These are phyloP conservation scores for Domatiomyces globalis DNA, from an alignment of 2,329 filamentous ascomycete genomes.

Conservation along the genomic window DNA sequence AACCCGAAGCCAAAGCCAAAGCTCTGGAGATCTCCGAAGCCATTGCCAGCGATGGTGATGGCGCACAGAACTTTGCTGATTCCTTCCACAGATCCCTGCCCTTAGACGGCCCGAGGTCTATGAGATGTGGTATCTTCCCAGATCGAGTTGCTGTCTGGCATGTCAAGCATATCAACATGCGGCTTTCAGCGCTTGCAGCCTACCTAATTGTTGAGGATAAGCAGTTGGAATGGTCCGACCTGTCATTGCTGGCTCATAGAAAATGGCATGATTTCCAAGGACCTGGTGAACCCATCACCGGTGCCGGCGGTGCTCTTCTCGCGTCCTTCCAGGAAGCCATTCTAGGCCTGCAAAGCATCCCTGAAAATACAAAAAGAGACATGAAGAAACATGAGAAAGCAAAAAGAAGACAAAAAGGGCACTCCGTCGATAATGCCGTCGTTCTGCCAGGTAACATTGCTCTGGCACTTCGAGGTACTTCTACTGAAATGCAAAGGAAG, in stretches of 20 bases:
- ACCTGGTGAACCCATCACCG: constrained; percentile 40
- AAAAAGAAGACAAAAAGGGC: constrained; percentile 23
- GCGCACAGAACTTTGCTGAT: constrained; percentile 27
- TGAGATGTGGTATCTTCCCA: constrained; percentile 26
- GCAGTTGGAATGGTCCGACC: constrained; percentile 37
- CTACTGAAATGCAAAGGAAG: constrained; percentile 6
- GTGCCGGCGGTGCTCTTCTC: constrained; percentile 32
- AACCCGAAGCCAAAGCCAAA: constrained; percentile 20
- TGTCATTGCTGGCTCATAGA: constrained; percentile 33
- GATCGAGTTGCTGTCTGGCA: constrained; percentile 41
- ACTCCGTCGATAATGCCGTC: constrained; percentile 7
- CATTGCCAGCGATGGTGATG: constrained; percentile 26
- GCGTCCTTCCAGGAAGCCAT: constrained; percentile 34
- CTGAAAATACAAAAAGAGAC: constrained; percentile 34
- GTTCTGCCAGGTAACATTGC: constrained; percentile 14
- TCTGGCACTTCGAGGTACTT: constrained; percentile 9
- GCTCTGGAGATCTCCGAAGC: constrained; percentile 24
- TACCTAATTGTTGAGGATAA: constrained; percentile 39
- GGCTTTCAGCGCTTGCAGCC: constrained; percentile 40
- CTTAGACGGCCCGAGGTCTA: constrained; percentile 19
- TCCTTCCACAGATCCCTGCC: constrained; percentile 29
- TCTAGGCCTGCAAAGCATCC: constrained; percentile 35
- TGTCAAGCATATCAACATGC: constrained; percentile 33
- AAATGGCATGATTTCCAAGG: constrained; percentile 43
- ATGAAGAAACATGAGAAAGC: constrained; percentile 34